Percentiles rank a stretch among this genome's conserved stretches.
Conservation (phyloP, 2,329 filamentous ascomycete species). For the Stachybotrys chlorohalonatus region DNA sequence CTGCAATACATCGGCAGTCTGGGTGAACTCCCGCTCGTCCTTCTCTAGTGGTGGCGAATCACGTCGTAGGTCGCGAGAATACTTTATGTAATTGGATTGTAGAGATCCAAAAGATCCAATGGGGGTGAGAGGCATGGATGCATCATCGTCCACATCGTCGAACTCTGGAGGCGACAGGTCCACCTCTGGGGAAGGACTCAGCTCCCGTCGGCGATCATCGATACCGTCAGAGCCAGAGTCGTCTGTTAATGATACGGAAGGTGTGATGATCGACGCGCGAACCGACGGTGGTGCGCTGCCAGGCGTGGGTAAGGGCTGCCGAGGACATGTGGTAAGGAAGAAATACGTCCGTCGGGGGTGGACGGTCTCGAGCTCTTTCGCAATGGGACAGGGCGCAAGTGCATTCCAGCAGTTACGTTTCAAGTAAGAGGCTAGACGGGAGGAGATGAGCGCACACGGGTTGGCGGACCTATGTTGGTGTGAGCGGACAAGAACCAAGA, state of each 20-base stretch:
- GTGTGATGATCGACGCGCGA: slow-evolving; percentile 58
- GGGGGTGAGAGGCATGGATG: slow-evolving; percentile 50
- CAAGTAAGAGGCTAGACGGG: slow-evolving; percentile 79
- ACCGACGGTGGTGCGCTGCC: slow-evolving; percentile 16
- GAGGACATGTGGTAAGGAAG: slow-evolving; percentile 82
- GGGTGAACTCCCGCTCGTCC: slow-evolving; percentile 94
- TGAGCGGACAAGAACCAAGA: slow-evolving; percentile 4
- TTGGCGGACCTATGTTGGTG: slow-evolving; percentile 71
- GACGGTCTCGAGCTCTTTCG: slow-evolving; percentile 84
- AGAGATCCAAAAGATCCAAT: slow-evolving; percentile 60
- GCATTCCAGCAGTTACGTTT: slow-evolving; percentile 78
- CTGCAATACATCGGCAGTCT: slow-evolving; percentile 80
- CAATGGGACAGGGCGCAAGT: slow-evolving; percentile 72
- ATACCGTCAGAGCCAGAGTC: slow-evolving; percentile 57
- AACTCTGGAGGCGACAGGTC: slow-evolving; percentile 83
- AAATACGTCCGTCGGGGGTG: slow-evolving; percentile 95
- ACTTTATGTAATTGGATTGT: slow-evolving; percentile 35
- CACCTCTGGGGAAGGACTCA: slow-evolving; percentile 88
- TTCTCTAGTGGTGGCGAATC: slow-evolving; percentile 83
- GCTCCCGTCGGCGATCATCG: slow-evolving; percentile 57
- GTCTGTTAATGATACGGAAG: slow-evolving; percentile 60
- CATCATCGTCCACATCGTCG: slow-evolving; percentile 60
- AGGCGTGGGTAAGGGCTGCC: slow-evolving; percentile 62
- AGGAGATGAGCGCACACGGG: slow-evolving; percentile 89
- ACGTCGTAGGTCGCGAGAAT: slow-evolving; percentile 43